These are phyloP conservation scores for Collybiopsis confluens DNA, from an alignment of 768 basidiomycete species.

Conservation along the genomic window DNA sequence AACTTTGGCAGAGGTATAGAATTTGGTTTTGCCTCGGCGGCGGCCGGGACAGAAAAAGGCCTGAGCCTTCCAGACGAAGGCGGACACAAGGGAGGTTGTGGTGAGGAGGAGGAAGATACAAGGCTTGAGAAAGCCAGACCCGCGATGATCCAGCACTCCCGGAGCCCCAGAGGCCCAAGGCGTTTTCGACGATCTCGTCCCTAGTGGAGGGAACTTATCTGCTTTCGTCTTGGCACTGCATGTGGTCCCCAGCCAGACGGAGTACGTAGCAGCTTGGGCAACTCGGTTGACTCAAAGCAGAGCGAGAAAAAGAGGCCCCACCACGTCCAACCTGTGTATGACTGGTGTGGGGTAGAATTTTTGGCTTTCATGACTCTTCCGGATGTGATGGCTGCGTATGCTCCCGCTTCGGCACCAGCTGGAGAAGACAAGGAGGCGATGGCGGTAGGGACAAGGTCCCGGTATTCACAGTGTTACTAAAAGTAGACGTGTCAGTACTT, in stretches of 20 bases:
- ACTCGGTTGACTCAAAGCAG: slow-evolving; percentile 62
- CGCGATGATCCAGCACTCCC: slow-evolving; percentile 14
- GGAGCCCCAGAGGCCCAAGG: slow-evolving; percentile 49
- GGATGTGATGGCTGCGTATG: slow-evolving; percentile 75
- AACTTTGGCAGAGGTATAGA: slow-evolving; percentile 38
- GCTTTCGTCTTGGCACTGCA: not conserved
- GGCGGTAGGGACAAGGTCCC: slow-evolving; percentile 60
- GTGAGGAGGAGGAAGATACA: slow-evolving; percentile 4
- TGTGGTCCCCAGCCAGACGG: slow-evolving; percentile 29
- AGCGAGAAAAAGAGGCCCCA: no score
- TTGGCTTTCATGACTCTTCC: slow-evolving; percentile 85
- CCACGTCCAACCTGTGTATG: no score
- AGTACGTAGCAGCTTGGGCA: slow-evolving; percentile 65
- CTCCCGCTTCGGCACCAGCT: slow-evolving; percentile 15
- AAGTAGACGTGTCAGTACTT: not conserved
- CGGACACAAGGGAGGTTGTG: slow-evolving; percentile 17
- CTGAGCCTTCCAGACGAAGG: slow-evolving; percentile 21
- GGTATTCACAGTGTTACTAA: slow-evolving; percentile 84
- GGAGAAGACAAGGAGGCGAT: slow-evolving; percentile 33
- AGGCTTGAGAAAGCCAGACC: slow-evolving; percentile 4
- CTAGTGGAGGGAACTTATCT: slow-evolving; percentile 1
- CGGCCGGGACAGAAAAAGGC: slow-evolving; percentile 18
- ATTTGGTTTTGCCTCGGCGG: slow-evolving; percentile 8
- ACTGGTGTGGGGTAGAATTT: slow-evolving; percentile 58
- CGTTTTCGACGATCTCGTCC: slow-evolving; percentile 33